A percentile compares a stretch with the other conserved stretches of the same genome.
phyloP scores from a whole-genome alignment of 1,284 basidiomycete species.

The Leccinum pachyderme region DNA sequence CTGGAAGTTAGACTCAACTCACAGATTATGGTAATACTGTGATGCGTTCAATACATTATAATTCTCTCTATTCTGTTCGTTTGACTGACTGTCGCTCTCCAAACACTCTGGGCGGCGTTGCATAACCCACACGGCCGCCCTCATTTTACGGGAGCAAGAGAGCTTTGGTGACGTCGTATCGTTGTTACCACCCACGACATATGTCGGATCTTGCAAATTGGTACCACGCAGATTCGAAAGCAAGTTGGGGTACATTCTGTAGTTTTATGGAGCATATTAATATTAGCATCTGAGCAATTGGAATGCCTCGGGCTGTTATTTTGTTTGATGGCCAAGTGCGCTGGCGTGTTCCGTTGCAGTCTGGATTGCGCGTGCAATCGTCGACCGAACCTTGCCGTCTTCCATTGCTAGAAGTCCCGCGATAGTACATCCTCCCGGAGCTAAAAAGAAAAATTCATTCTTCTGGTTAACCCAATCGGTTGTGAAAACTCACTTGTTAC shows the following conservation, averaged over 20 bases:
- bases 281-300: neutral
- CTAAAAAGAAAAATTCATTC: constrained; percentile 40
- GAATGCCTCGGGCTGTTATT: constrained; percentile 33
- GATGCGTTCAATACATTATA: constrained; percentile 4
- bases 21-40: neutral
- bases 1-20: constrained; percentile 1
- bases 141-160: constrained; percentile 88
- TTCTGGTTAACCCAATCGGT: neutral
- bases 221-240: constrained; percentile 28
- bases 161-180: constrained; percentile 19
- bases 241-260: constrained; percentile 33
- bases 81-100: constrained; percentile 50
- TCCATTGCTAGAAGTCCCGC: constrained; percentile 94
- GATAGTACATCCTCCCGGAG: constrained; percentile 98
- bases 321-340: constrained; percentile 65
- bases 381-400: constrained; percentile 91
- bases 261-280: neutral
- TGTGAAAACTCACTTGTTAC: constrained; percentile 79
- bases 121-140: constrained; percentile 64
- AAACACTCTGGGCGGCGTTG: constrained; percentile 88
- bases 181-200: constrained; percentile 29
- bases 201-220: constrained; percentile 24
- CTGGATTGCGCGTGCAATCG: constrained; percentile 95
- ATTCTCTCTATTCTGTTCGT: neutral
- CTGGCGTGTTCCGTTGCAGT: constrained; percentile 87